These are phyloP conservation scores for Chrysopogon serrulatus DNA, from an alignment of 176 grass and related monocot genomes.

Conservation along the genomic window DNA sequence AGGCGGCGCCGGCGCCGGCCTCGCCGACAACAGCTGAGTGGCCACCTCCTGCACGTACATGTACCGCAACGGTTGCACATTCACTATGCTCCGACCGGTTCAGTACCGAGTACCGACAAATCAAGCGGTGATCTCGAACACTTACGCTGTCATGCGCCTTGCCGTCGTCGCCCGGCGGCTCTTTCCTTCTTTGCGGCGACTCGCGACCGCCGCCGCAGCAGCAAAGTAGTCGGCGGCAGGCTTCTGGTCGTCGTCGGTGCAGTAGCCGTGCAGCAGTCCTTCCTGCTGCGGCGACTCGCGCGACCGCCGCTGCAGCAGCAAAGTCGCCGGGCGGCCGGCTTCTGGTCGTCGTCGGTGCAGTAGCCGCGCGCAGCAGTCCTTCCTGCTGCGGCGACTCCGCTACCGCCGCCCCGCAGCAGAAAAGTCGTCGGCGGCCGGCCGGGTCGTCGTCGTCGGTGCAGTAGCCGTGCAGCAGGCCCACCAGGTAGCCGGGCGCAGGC, in stretches of 20 bases:
- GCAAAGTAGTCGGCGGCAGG: not conserved
- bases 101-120: not conserved
- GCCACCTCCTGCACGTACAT: not conserved
- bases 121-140: not conserved
- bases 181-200: not conserved
- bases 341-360: no score
- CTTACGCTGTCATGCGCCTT: slow-evolving; percentile 22
- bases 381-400: no score
- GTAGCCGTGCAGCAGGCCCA: slow-evolving; percentile 7
- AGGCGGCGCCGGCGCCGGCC: not conserved
- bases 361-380: no score
- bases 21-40: not conserved
- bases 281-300: no score
- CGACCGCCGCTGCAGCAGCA: no score
- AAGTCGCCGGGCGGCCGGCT: no score
- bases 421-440: no score
- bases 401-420: no score
- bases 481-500: slow-evolving; percentile 17
- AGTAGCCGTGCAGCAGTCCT: no score
- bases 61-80: not conserved
- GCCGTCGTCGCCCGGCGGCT: not conserved
- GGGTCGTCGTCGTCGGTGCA: not conserved
- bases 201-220: not conserved
- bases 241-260: no score
- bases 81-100: no score